phyloP scores from a whole-genome alignment of 441 rosid genomes.

The Metrosideros polymorpha region DNA sequence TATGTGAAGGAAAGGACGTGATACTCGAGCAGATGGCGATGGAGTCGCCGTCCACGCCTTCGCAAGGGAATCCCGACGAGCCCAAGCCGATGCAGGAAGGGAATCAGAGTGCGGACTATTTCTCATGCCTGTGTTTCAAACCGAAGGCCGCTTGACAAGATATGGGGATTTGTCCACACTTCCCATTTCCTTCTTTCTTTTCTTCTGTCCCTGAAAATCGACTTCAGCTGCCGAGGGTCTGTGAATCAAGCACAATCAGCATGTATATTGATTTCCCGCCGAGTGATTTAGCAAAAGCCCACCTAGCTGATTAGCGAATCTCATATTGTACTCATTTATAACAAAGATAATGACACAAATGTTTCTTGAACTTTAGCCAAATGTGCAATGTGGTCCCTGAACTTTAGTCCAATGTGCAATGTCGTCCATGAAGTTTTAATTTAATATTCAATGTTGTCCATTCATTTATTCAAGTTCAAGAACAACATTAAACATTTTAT shows the following conservation, averaged over 20 bases:
- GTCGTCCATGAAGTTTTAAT: too few species aligned
- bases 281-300: background rate
- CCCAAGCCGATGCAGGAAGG: background rate
- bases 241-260: background rate
- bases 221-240: background rate
- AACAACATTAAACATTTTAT: too few species aligned
- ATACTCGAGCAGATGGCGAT: constrained; percentile 6
- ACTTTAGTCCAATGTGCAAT: too few species aligned
- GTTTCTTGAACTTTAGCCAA: too few species aligned
- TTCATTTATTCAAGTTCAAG: too few species aligned
- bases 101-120: constrained; percentile 15
- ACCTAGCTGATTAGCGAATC: background rate
- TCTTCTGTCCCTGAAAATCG: background rate
- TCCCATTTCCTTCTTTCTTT: background rate
- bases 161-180: background rate
- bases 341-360: too few species aligned
- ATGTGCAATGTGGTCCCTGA: too few species aligned
- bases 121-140: constrained; percentile 56
- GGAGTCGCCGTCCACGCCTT: background rate
- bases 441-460: too few species aligned
- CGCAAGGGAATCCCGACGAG: background rate
- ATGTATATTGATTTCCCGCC: background rate
- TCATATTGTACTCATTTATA: background rate
- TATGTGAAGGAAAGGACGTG: constrained; percentile 53
- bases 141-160: background rate